Evolutionary conservation across 2,329 filamentous ascomycete genomes (phyloP).

Genomic region (Chrysosporium queenslandicum): DNA sequence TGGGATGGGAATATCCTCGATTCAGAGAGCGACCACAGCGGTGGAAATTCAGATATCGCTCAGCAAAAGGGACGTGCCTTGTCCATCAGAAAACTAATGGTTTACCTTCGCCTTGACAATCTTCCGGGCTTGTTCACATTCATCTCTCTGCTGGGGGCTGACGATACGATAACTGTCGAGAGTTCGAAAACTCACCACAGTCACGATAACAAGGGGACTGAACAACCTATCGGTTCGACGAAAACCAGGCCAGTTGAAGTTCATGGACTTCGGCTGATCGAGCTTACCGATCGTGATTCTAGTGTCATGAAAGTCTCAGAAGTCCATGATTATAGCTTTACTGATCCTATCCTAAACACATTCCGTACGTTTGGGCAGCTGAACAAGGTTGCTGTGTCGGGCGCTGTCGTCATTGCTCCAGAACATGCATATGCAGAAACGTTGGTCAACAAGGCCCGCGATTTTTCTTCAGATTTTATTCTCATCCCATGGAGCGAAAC

Average conservation of each 20-base stretch:
- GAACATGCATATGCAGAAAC: constrained; percentile 70
- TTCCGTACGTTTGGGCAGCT: constrained; percentile 82
- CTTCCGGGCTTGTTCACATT: constrained; percentile 73
- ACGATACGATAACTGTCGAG: constrained; percentile 31
- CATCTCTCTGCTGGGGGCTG: constrained; percentile 63
- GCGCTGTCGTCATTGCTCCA: constrained; percentile 69
- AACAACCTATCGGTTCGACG: constrained; percentile 17
- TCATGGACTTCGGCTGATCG: constrained; percentile 74
- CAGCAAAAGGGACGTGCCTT: constrained; percentile 43
- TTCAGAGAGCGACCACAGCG: constrained; percentile 33
- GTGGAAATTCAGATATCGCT: constrained; percentile 32
- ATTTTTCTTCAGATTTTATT: constrained; percentile 62
- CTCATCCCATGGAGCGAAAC: constrained; percentile 86
- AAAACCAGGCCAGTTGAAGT: constrained; percentile 50
- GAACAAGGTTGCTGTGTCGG: constrained; percentile 71
- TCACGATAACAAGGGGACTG: constrained; percentile 21
- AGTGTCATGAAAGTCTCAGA: constrained; percentile 92
- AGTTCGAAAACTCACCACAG: constrained; percentile 27
- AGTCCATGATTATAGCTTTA: constrained; percentile 58
- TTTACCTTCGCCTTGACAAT: constrained; percentile 76
- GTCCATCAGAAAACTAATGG: constrained; percentile 56
- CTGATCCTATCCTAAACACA: constrained; percentile 80
- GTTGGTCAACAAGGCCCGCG: constrained; percentile 57
- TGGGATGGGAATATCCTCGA: constrained; percentile 59
- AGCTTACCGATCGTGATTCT: constrained; percentile 84